phyloP scores from a whole-genome alignment of 1,284 basidiomycete genomes.

The Naganishia albida region DNA sequence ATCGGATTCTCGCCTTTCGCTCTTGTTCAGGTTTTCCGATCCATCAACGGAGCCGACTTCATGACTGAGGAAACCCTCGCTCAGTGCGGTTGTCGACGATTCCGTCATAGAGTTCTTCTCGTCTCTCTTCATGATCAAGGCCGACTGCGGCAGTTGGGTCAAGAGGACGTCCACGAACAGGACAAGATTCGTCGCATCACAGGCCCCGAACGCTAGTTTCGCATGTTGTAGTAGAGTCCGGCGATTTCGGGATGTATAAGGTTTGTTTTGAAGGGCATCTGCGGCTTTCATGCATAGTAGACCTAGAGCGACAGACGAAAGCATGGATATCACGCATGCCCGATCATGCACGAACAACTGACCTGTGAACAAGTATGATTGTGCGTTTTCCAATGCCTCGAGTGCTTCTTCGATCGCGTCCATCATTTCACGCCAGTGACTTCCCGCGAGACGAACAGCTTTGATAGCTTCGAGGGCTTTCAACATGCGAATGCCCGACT shows the following conservation, averaged over 20 bases:
- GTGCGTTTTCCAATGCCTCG: constrained; percentile 16
- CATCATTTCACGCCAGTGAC: constrained; percentile 11
- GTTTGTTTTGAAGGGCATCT: neutral
- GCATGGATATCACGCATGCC: neutral
- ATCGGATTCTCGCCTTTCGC: neutral
- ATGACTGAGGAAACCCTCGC: constrained; percentile 1
- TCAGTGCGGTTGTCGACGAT: neutral
- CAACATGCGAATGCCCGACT: constrained; percentile 11
- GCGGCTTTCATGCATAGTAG: constrained; percentile 17
- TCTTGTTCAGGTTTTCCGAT: constrained; percentile 4
- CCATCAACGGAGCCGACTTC: constrained; percentile 8
- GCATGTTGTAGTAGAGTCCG: constrained; percentile 12
- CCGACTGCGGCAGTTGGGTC: neutral
- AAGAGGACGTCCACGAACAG: constrained; percentile 7
- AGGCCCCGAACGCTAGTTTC: constrained; percentile 14
- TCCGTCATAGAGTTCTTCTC: neutral
- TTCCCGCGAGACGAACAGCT: neutral
- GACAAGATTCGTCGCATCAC: constrained; percentile 19
- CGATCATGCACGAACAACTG: neutral
- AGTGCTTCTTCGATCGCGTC: constrained; percentile 25
- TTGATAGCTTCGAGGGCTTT: constrained; percentile 15
- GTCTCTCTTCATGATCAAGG: neutral
- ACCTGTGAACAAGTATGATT: constrained; percentile 27
- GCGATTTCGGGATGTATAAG: neutral
- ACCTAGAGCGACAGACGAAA: neutral